phyloP scores from a whole-genome alignment of 441 rosid species.

The Adansonia rubrostipa region DNA sequence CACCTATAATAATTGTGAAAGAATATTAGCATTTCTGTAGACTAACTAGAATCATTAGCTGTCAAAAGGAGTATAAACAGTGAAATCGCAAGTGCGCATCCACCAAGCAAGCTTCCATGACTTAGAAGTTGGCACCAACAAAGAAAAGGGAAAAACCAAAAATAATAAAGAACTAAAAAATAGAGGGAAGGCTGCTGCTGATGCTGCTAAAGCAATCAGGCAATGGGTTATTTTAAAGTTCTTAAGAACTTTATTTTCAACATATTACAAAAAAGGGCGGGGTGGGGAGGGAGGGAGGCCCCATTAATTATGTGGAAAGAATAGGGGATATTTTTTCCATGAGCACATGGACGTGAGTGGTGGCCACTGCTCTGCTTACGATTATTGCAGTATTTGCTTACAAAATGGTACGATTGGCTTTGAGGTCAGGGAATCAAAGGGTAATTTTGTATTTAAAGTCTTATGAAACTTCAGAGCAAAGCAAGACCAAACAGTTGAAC shows the following conservation, averaged over 20 bases:
- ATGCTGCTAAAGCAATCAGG: background rate
- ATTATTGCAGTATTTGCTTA: background rate
- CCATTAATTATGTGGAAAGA: background rate
- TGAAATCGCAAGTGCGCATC: background rate
- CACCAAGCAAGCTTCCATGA: background rate
- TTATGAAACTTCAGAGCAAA: background rate
- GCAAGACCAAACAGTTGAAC: background rate
- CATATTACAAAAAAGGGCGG: background rate
- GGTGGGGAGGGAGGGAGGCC: background rate
- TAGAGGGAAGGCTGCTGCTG: background rate
- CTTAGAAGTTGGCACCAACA: background rate
- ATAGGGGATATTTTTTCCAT: background rate
- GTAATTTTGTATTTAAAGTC: background rate
- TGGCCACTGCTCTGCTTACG: background rate
- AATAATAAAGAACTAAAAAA: background rate
- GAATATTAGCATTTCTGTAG: no score
- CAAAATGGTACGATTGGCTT: background rate
- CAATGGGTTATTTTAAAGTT: background rate
- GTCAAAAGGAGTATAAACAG: background rate
- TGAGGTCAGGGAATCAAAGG: background rate
- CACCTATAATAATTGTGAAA: no score
- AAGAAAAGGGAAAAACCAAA: background rate
- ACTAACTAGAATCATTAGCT: no score
- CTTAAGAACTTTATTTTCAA: no score
- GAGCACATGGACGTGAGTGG: conserved; percentile 7